These are phyloP conservation scores for Fraxinus dipetala DNA, from an alignment of 305 asterid genomes.

Conservation along the genomic window DNA sequence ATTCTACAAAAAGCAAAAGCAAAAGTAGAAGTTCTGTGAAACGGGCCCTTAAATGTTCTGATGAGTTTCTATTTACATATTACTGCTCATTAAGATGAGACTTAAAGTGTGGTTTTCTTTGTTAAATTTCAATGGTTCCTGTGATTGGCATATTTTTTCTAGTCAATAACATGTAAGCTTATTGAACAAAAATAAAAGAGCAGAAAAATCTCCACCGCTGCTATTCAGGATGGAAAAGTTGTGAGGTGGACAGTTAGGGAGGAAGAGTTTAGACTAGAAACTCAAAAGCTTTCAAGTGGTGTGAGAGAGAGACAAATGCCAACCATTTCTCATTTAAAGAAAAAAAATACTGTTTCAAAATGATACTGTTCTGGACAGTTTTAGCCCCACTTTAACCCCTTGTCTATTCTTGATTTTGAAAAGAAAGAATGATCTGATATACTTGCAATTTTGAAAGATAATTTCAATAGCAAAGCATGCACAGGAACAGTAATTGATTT, in stretches of 20 bases:
- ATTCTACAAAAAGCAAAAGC: neutral
- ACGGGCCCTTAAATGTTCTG: neutral
- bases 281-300: neutral
- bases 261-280: neutral
- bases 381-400: neutral
- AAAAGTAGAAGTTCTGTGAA: neutral
- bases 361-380: neutral
- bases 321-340: neutral
- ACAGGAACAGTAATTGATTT: neutral
- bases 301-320: neutral
- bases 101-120: neutral
- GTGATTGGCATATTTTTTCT: neutral
- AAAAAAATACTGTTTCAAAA: neutral
- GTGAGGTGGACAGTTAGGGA: neutral
- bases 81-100: neutral
- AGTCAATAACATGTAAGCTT: neutral
- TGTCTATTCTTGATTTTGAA: neutral
- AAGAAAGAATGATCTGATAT: neutral
- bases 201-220: neutral
- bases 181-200: neutral
- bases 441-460: neutral
- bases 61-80: neutral
- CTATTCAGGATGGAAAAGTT: neutral
- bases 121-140: neutral
- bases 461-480: neutral